Base-by-base conservation (phyloP, 1,284 basidiomycete genomes). In the Omphalotus olearius region DNA sequence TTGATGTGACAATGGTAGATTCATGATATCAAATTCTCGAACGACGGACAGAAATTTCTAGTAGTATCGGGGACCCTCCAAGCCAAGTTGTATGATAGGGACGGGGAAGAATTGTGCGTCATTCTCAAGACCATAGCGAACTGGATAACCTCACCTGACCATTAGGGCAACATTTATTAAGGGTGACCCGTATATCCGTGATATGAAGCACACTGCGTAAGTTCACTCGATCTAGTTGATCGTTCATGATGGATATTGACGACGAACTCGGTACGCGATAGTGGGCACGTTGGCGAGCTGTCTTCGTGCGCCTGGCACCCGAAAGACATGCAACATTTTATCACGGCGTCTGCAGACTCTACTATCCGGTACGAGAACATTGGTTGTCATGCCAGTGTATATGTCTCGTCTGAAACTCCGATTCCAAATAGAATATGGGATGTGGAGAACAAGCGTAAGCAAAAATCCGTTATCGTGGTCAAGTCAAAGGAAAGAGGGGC, bases 401-500 rank as follows among this genome's bases (percentile, higher is more conserved):
- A 39, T 49, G 41, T 16, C 35, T 54, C 55, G 47, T 52, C 48
- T 50, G 36, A 45, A 33, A 33, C 30, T 33, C 30, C 30, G 51
- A 49, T 39, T 48, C 41, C 35, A 37, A 43, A 44, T 59, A 93
- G 93, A 52, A 89, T 99, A 66, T 99, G 97, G 97, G 88, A 98
- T 59, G 80, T 86, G 7, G 88, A 91, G 61, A 83, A 92, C 61
- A 88, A 83, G 61, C 80, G 87, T 43, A 95, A 95, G 67, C 94
- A 98, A 65, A 93, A 93, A 71, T 81, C 83, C 0, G 92, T 98
- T 33, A 94, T 99, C 59, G 93, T 98, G 9, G 89, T 98, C 59
- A 96, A 95, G 69, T 95, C 92, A 16, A 98, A 96, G 66, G 93
- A 96, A 59, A 78, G 95, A 45, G 97, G 97, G n/a, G 88, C 91